phyloP scores from a whole-genome alignment of 495 filamentous ascomycete genomes.

The Penicillium dipodomyicola region DNA sequence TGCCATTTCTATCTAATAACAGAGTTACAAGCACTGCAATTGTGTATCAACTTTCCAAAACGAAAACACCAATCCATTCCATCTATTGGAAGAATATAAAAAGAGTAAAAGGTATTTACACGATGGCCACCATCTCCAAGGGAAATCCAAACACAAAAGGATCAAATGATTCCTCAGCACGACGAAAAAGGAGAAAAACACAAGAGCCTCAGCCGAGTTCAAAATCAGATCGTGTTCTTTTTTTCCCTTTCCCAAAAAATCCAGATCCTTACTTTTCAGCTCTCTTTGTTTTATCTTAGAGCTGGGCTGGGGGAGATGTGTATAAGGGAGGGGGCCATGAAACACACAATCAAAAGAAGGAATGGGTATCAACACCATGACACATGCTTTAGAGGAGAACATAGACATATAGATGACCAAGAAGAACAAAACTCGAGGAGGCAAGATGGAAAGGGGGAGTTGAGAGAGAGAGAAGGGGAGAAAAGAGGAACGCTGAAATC shows the following conservation, averaged over 20 bases:
- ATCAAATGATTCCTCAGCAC: slow-evolving; percentile 5
- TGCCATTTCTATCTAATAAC: background rate
- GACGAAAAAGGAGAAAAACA: slow-evolving; percentile 12
- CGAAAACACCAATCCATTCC: slow-evolving; percentile 29
- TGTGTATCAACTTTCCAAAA: background rate
- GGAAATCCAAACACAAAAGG: slow-evolving; percentile 10
- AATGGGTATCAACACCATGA: slow-evolving; percentile 53
- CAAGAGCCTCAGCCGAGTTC: slow-evolving; percentile 1
- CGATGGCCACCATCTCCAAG: slow-evolving; percentile 22
- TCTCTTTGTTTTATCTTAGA: slow-evolving; percentile 5
- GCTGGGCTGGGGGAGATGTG: slow-evolving; percentile 2
- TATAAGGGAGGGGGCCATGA: slow-evolving; percentile 9
- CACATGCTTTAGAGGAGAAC: slow-evolving; percentile 39
- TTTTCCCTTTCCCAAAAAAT: background rate
- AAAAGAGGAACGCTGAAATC: slow-evolving; percentile 35
- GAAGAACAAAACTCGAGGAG: slow-evolving; percentile 10
- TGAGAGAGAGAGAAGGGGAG: slow-evolving; percentile 18
- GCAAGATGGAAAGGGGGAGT: slow-evolving; percentile 12
- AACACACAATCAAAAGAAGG: slow-evolving; percentile 22
- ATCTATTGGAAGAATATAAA: slow-evolving; percentile 34
- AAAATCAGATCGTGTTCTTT: slow-evolving; percentile 10
- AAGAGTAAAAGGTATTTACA: slow-evolving; percentile 36
- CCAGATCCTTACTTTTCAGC: slow-evolving; percentile 1
- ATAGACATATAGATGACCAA: slow-evolving; percentile 23
- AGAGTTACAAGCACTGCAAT: background rate